Conservation (phyloP, 1,284 basidiomycete species). For the Ceratobasidium sp. region DNA sequence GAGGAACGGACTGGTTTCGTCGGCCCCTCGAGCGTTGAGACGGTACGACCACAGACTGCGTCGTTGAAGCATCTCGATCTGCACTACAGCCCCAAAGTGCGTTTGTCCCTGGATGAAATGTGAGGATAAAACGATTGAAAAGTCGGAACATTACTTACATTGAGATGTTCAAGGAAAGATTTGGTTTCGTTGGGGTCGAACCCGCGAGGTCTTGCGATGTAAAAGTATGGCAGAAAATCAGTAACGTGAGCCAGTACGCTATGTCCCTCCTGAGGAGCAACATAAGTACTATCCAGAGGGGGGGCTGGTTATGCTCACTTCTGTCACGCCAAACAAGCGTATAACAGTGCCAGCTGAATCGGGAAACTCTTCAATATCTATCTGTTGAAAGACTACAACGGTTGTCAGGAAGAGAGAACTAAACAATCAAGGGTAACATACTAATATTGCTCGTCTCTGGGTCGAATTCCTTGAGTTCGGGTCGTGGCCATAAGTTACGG, state of each 20-base stretch:
- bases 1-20: slow-evolving; percentile 78
- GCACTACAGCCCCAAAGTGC: slow-evolving; percentile 57
- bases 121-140: neutral
- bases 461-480: slow-evolving; percentile 64
- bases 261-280: slow-evolving; percentile 67
- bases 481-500: slow-evolving; percentile 79
- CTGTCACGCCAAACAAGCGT: slow-evolving; percentile 87
- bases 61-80: slow-evolving; percentile 68
- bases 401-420: neutral
- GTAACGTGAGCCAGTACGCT: slow-evolving; percentile 84
- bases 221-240: slow-evolving; percentile 90
- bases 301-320: slow-evolving; percentile 57
- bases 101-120: slow-evolving; percentile 49
- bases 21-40: slow-evolving; percentile 58
- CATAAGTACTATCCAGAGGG: slow-evolving; percentile 32
- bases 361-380: slow-evolving; percentile 76
- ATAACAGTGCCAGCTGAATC: slow-evolving; percentile 63
- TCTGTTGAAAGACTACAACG: slow-evolving; percentile 84
- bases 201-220: slow-evolving; percentile 82
- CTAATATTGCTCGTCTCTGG: slow-evolving; percentile 68
- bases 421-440: slow-evolving; percentile 48
- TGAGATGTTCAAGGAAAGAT: slow-evolving; percentile 73
- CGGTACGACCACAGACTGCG: slow-evolving; percentile 85
- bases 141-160: slow-evolving; percentile 61
- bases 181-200: slow-evolving; percentile 72